Evolutionary conservation across 805 yeast genomes (phyloP), one percentile per base, ranked within the genome.

Genomic region (Kuraishia borneana): DNA sequence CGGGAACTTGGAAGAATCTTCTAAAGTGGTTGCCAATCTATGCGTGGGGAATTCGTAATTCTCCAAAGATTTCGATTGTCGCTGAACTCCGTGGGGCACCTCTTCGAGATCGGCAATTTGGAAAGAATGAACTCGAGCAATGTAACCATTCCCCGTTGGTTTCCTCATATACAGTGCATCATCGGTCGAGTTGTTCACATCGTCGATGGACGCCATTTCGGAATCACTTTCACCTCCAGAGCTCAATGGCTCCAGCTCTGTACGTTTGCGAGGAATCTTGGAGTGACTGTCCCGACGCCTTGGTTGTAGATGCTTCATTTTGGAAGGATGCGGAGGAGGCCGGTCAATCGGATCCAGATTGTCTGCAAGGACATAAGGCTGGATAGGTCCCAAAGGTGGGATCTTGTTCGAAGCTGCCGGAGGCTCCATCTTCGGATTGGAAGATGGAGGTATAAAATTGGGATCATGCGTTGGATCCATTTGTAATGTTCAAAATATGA

Each of bases 391-490:
- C 28, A 76, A 69, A 40, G 71, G 68, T 0, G 95, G 95, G 41
- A 83, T 83, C 37, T 68, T 61, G 1, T 76, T 72, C 2, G 76
- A 64, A 3, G 83, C 80, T 9, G 83, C 79, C 3, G 75, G 70
- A 6, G 87, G 85, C 45, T 69, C 71, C 33, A 70, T 56, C 38
- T 72, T 61, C 31, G 73, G 73, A 42, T 74, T 69, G 35, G 76
- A 68, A 12, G 85, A 75, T 1, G 95, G 94, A 8, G 95, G 95
- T 33, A 77, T 74, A 55, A 85, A 88, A 54, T 85, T 76, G 14
- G 95, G 94, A 43, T 87, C 96, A 56, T 79, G 73, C 3, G 89
- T 81, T 17, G 97, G 97, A 53, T 88, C 97, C 97, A 87, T 87
- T 26, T n/a, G n/a, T n/a, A n/a, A n/a, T n/a, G n/a, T n/a, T n/a